Conservation (phyloP, 768 basidiomycete species). For the Tephrocybe sp. region DNA sequence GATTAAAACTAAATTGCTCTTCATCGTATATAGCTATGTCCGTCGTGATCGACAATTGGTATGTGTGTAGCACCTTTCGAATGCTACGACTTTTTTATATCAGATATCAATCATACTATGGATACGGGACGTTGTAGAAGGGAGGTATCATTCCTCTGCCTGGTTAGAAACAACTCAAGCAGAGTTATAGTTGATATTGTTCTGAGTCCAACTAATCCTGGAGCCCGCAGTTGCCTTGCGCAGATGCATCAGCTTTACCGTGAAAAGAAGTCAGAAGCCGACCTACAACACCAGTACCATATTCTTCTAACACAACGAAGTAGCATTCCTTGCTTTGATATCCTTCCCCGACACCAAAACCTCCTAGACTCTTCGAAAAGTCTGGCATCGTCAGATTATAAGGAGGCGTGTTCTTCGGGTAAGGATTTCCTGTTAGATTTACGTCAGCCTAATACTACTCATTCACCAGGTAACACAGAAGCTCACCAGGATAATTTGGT, state of each 20-base stretch:
- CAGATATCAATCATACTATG: too few species aligned
- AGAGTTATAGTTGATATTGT: constrained; percentile 18
- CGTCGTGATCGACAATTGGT: too few species aligned
- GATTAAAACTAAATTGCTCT: too few species aligned
- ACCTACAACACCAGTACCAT: constrained; percentile 34
- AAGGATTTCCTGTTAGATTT: constrained; percentile 34
- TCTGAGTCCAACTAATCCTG: constrained; percentile 21
- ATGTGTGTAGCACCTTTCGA: too few species aligned
- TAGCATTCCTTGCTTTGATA: constrained; percentile 32
- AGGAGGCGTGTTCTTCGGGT: constrained; percentile 38
- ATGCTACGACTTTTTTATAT: too few species aligned
- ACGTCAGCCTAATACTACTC: not conserved
- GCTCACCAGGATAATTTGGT: constrained; percentile 42
- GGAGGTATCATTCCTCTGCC: too few species aligned
- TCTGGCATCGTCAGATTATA: constrained; percentile 43
- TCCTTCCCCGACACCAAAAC: constrained; percentile 33
- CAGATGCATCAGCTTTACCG: not conserved
- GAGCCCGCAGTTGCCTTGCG: constrained; percentile 26
- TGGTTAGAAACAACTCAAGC: not conserved
- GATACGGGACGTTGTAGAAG: too few species aligned
- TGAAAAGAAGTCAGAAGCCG: not conserved
- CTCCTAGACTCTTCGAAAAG: constrained; percentile 39
- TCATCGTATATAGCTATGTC: too few species aligned
- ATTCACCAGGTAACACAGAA: not conserved
- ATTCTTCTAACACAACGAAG: constrained; percentile 44